Evolutionary conservation across 2,329 filamentous ascomycete genomes (phyloP).

Genomic region (Rhexocercosporidium sp.): DNA sequence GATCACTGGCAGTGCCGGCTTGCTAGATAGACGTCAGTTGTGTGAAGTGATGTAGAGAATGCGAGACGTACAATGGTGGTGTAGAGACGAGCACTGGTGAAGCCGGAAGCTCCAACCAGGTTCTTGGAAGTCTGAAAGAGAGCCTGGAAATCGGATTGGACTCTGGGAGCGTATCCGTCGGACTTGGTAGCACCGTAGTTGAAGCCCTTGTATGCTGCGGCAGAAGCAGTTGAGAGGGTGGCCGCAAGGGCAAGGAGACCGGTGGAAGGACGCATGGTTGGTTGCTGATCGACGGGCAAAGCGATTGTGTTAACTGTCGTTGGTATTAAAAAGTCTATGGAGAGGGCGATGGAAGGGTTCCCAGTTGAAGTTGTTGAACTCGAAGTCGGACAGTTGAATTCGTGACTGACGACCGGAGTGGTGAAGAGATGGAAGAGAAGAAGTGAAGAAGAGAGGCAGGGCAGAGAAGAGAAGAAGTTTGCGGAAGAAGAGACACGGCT

Average conservation of each 20-base stretch:
- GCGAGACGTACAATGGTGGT: slow-evolving; percentile 58
- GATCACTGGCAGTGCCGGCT: slow-evolving; percentile 63
- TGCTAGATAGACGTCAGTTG: slow-evolving; percentile 52
- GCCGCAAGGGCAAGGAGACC: slow-evolving; percentile 36
- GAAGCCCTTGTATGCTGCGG: slow-evolving; percentile 61
- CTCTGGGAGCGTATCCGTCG: slow-evolving; percentile 60
- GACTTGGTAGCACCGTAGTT: slow-evolving; percentile 71
- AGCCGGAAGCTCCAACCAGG: slow-evolving; percentile 68
- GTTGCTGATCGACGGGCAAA: neutral
- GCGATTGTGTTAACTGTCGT: neutral
- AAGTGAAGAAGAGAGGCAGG: slow-evolving; percentile 8
- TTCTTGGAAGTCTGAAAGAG: slow-evolving; percentile 71
- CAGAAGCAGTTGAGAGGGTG: slow-evolving; percentile 40
- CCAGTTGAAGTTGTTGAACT: neutral
- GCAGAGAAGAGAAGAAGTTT: neutral
- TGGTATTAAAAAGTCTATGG: neutral
- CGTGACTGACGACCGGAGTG: slow-evolving; percentile 2
- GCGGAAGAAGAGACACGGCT: neutral
- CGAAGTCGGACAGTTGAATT: neutral
- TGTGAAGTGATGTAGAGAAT: neutral
- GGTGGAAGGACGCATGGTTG: slow-evolving; percentile 37
- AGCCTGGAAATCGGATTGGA: slow-evolving; percentile 67
- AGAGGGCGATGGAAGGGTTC: neutral
- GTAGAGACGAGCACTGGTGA: slow-evolving; percentile 75
- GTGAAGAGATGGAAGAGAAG: neutral